Conservation (phyloP, 2,329 filamentous ascomycete species). For the Penicillium oxalicum region DNA sequence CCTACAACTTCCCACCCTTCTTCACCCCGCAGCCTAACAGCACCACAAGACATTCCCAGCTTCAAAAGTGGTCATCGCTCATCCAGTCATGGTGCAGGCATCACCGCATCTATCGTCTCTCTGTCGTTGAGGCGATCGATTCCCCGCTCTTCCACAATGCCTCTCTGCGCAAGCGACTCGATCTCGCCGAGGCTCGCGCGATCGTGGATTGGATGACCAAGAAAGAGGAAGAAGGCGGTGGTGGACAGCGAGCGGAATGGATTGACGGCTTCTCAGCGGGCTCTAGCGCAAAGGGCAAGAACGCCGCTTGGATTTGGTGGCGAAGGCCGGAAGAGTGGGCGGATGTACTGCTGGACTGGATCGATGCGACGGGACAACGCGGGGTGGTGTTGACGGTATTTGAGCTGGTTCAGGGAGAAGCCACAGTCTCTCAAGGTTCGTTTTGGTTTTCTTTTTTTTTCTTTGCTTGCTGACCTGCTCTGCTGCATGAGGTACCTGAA, state of each 20-base stretch:
- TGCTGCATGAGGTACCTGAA: too few species aligned
- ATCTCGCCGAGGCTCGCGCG: constrained; percentile 47
- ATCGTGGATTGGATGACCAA: constrained; percentile 54
- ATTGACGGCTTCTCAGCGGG: constrained; percentile 35
- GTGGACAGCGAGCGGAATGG: constrained; percentile 55
- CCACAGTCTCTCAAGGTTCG: constrained; percentile 57
- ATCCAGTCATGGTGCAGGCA: constrained; percentile 78
- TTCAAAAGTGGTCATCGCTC: constrained; percentile 78
- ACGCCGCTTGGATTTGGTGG: constrained; percentile 75
- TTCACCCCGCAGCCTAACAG: constrained; percentile 45
- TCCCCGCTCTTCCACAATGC: constrained; percentile 54
- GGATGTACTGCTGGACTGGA: constrained; percentile 65
- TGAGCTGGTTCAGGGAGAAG: constrained; percentile 84
- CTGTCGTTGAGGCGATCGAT: constrained; percentile 56
- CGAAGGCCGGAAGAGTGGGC: constrained; percentile 87
- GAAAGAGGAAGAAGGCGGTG: constrained; percentile 39
- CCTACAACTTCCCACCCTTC: constrained; percentile 50
- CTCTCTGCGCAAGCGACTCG: constrained; percentile 41
- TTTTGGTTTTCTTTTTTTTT: background rate
- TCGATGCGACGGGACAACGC: constrained; percentile 83
- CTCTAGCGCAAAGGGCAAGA: constrained; percentile 34
- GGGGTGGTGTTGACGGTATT: constrained; percentile 86
- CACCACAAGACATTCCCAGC: constrained; percentile 45
- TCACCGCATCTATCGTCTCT: constrained; percentile 69
- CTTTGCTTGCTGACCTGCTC: too few species aligned